phyloP scores from a whole-genome alignment of 306 rosid genomes.

The Casuarina glauca region DNA sequence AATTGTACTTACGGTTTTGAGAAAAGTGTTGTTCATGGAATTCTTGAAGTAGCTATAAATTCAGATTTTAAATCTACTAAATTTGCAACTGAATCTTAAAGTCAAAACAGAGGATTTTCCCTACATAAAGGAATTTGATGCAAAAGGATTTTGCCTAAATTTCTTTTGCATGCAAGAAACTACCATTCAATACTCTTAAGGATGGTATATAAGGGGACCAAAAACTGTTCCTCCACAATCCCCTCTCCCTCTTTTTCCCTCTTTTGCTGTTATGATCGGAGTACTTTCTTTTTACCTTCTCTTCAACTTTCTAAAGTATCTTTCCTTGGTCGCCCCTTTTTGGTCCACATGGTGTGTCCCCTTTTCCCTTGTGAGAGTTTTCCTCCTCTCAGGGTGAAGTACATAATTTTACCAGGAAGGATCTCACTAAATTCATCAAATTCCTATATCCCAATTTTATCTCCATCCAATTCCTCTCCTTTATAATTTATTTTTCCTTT shows the following conservation, averaged over 20 bases:
- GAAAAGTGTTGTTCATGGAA: too few species aligned
- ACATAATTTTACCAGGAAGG: not conserved
- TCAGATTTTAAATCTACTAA: too few species aligned
- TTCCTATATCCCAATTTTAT: not conserved
- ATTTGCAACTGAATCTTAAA: too few species aligned
- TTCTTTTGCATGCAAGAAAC: not conserved
- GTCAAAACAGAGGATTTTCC: too few species aligned
- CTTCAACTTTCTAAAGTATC: not conserved
- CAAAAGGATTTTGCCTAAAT: not conserved
- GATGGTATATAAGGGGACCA: not conserved
- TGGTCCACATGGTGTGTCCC: not conserved
- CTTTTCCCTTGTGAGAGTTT: not conserved
- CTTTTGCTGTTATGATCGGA: not conserved
- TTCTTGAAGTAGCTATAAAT: too few species aligned
- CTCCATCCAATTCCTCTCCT: not conserved
- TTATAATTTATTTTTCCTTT: not conserved
- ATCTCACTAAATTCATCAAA: not conserved
- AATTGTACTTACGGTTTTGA: too few species aligned
- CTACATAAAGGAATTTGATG: not conserved
- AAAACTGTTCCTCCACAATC: not conserved
- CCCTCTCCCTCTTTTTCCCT: not conserved
- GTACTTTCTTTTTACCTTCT: not conserved
- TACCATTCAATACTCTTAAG: not conserved
- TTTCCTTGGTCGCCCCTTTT: not conserved
- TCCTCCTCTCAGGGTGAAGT: not conserved